Evolutionary conservation across 1,284 basidiomycete genomes (phyloP).

Genomic region (Sparassis latifolia): DNA sequence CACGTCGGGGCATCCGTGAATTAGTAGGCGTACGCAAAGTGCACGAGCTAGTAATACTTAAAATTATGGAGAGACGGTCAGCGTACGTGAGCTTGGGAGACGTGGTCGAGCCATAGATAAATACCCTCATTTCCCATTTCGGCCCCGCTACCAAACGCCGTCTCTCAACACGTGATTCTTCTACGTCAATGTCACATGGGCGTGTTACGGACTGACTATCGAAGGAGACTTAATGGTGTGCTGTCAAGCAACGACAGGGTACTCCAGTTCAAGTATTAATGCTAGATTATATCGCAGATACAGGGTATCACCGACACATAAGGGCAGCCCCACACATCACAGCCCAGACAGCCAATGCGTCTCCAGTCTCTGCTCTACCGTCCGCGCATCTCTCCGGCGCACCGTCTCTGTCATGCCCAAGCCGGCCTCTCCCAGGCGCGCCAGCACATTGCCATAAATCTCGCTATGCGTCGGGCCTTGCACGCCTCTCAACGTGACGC

Average conservation of each 20-base stretch:
- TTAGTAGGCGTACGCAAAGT: not conserved
- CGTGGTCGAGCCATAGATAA: not conserved
- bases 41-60: no score
- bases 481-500: conserved; percentile 57
- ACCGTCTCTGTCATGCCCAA: conserved; percentile 61
- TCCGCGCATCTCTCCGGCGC: conserved; percentile 4
- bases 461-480: conserved; percentile 53
- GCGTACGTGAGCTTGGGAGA: not conserved
- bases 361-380: not conserved
- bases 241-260: no score
- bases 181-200: not conserved
- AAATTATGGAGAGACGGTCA: no score
- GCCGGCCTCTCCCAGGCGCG: conserved; percentile 54
- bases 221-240: no score
- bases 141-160: no score
- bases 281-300: not conserved
- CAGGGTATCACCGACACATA: not conserved
- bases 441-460: conserved; percentile 59
- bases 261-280: not conserved
- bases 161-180: not conserved
- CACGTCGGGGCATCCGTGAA: conserved; percentile 59
- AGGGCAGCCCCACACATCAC: not conserved
- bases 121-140: not conserved
- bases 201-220: no score
- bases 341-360: not conserved